phyloP scores from a whole-genome alignment of 352 stramenopile species.

The Pythium aphanidermatum region DNA sequence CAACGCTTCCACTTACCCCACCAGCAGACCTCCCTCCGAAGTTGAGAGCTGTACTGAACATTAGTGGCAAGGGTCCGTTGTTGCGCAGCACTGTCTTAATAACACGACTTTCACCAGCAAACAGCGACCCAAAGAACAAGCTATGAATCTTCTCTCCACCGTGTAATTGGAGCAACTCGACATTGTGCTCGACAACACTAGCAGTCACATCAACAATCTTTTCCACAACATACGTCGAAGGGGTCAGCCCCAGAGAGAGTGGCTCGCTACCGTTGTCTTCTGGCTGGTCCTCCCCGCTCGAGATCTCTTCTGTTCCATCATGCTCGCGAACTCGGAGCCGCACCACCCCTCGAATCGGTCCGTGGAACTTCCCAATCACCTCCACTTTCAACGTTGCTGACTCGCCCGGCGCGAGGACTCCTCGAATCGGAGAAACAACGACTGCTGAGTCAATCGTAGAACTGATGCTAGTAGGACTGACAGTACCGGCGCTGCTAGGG shows the following conservation, averaged over 20 bases:
- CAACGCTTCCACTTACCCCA: constrained; percentile 1
- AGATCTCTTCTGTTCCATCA: constrained; percentile 4
- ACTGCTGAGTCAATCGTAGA: too few species aligned
- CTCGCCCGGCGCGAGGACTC: constrained; percentile 14
- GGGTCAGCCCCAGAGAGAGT: constrained; percentile 1
- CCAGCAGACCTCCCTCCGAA: constrained; percentile 24
- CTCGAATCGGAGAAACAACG: constrained; percentile 27
- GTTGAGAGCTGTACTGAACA: constrained; percentile 51
- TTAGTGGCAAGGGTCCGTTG: constrained; percentile 63
- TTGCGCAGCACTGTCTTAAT: constrained; percentile 72
- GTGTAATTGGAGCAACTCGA: constrained; percentile 67
- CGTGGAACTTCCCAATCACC: constrained; percentile 4
- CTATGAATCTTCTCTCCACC: constrained; percentile 35
- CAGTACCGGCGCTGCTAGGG: too few species aligned
- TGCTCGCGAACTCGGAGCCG: constrained; percentile 16
- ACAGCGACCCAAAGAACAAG: constrained; percentile 69
- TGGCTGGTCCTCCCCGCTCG: constrained; percentile 9
- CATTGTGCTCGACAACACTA: constrained; percentile 75
- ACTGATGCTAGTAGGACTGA: too few species aligned
- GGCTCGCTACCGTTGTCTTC: neutral
- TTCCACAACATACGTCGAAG: constrained; percentile 24
- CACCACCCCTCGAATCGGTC: constrained; percentile 4
- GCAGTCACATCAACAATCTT: constrained; percentile 80
- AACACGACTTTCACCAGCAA: constrained; percentile 43
- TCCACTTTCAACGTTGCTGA: constrained; percentile 10